phyloP scores from a whole-genome alignment of 805 yeast genomes.

The Candida boidinii region DNA sequence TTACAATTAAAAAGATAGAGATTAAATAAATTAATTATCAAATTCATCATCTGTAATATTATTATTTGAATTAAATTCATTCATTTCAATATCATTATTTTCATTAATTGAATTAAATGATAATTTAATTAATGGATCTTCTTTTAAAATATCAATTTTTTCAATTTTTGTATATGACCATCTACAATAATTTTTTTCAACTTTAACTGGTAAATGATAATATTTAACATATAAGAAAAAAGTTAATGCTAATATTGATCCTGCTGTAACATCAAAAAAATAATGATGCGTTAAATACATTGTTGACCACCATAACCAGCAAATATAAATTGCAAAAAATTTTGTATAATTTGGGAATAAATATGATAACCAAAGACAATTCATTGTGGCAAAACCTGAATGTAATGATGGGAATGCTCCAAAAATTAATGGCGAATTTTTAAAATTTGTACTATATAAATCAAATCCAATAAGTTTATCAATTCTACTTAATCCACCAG shows the following conservation, averaged over 20 bases:
- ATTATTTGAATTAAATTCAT: too few species aligned
- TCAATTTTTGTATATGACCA: constrained; percentile 51
- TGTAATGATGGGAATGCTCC: constrained; percentile 74
- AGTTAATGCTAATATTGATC: constrained; percentile 64
- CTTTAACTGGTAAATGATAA: constrained; percentile 51
- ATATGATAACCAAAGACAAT: constrained; percentile 74
- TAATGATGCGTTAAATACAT: constrained; percentile 96
- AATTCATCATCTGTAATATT: too few species aligned
- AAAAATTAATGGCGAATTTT: constrained; percentile 81
- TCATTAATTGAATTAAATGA: constrained; percentile 3
- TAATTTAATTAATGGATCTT: constrained; percentile 33
- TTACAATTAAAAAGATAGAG: too few species aligned
- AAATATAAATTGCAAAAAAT: constrained; percentile 64
- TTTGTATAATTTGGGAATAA: constrained; percentile 64
- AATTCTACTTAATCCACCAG: constrained; percentile 88
- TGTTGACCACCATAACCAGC: constrained; percentile 98
- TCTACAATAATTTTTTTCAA: constrained; percentile 48
- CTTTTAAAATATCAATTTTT: constrained; percentile 20
- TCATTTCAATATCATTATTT: constrained; percentile 12
- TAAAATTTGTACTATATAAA: constrained; percentile 72
- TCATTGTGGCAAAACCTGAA: constrained; percentile 88
- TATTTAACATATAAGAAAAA: constrained; percentile 66
- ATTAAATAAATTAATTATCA: too few species aligned
- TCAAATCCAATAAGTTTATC: constrained; percentile 71
- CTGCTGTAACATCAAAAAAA: constrained; percentile 85